These are phyloP conservation scores for Carnegiea gigantea DNA, from an alignment of 179 eudicot genomes.

Conservation along the genomic window DNA sequence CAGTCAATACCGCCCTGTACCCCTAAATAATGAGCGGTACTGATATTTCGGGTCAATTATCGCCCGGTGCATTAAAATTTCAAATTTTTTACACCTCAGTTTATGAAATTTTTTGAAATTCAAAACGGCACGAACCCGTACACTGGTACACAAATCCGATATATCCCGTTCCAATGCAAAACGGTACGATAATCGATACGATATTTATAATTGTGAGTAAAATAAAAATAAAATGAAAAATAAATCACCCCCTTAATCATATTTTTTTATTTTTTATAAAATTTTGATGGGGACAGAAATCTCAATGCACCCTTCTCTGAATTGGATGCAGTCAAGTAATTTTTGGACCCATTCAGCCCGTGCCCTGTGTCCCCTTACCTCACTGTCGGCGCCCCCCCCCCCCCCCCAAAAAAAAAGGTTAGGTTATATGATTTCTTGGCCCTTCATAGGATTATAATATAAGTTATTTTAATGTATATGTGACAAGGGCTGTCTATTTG, in stretches of 20 bases:
- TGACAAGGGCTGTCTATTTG: conserved; percentile 15
- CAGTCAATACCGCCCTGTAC: too few relatives aligned
- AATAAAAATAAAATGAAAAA: too few relatives aligned
- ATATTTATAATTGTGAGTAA: too few relatives aligned
- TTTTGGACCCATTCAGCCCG: conserved; percentile 6
- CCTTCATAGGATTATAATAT: conserved; percentile 25
- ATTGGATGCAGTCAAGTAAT: conserved; percentile 1
- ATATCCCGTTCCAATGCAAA: too few relatives aligned
- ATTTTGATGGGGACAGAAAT: background rate
- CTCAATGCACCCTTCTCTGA: background rate
- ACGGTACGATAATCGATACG: too few relatives aligned
- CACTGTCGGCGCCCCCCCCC: conserved; percentile 28
- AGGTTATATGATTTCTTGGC: conserved; percentile 18
- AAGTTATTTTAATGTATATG: conserved; percentile 16
- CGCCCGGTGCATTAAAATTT: too few relatives aligned
- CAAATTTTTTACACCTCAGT: too few relatives aligned
- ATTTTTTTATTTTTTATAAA: background rate
- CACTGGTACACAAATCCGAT: too few relatives aligned
- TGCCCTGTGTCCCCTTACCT: background rate
- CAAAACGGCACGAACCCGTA: too few relatives aligned
- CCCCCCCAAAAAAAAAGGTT: background rate
- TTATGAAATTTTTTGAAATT: too few relatives aligned
- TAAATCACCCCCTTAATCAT: background rate
- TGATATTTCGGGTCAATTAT: too few relatives aligned
- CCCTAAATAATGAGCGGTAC: too few relatives aligned